Conservation (phyloP, 2,329 filamentous ascomycete species). For the Orbilia ellipsospora region DNA sequence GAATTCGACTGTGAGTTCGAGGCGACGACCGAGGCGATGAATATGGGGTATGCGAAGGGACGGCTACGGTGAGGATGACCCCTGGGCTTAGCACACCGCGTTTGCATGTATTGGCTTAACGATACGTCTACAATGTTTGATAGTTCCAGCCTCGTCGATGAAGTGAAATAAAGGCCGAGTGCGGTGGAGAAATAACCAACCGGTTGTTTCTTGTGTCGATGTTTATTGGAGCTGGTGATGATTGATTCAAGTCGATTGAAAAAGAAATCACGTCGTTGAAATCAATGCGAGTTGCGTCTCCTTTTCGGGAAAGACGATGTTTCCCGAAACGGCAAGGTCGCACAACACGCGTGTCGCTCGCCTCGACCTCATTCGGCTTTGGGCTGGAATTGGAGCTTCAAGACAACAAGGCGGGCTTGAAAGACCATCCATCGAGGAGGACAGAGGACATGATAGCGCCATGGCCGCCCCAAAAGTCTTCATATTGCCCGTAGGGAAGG, state of each 20-base stretch:
- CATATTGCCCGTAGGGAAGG: constrained; percentile 68
- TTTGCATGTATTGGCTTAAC: neutral
- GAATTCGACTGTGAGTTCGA: neutral
- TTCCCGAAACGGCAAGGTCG: constrained; percentile 13
- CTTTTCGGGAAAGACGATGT: constrained; percentile 15
- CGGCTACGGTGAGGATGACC: constrained; percentile 3
- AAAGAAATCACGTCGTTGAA: neutral
- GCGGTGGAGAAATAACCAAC: too few species aligned
- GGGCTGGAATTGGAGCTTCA: too few species aligned
- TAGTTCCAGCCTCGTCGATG: too few species aligned
- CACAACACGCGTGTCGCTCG: constrained; percentile 42
- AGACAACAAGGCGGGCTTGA: too few species aligned
- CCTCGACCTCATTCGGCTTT: neutral
- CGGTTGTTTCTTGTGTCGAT: too few species aligned
- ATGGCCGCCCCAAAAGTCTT: constrained; percentile 64
- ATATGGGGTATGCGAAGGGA: neutral
- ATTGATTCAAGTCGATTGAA: constrained; percentile 3
- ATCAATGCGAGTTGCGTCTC: neutral
- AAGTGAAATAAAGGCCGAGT: too few species aligned
- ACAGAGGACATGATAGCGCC: too few species aligned
- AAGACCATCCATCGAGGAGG: too few species aligned
- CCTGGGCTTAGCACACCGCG: constrained; percentile 1
- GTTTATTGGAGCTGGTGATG: neutral
- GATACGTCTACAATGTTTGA: too few species aligned
- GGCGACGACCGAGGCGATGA: neutral